A percentile compares a stretch with the other conserved stretches of the same genome.
phyloP scores from a whole-genome alignment of 1,284 basidiomycete species.

The Megacollybia platyphylla region DNA sequence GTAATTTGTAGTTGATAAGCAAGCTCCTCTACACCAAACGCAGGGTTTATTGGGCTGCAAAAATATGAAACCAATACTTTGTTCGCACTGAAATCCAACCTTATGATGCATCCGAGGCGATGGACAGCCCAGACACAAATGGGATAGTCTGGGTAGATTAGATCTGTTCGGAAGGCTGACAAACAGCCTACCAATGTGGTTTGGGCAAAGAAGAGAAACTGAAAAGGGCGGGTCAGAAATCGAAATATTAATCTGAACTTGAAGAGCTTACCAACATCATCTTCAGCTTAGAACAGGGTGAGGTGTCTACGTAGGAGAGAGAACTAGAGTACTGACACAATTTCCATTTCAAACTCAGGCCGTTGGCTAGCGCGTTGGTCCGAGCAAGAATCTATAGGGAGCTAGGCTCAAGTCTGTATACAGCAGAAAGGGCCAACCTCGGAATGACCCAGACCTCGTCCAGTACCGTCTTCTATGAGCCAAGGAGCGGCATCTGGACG shows the following conservation, averaged over 20 bases:
- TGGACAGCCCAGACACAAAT: conserved; percentile 66
- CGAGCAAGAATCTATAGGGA: conserved; percentile 31
- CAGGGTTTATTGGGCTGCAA: conserved; percentile 47
- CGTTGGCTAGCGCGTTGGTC: conserved; percentile 50
- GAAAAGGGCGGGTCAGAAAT: conserved; percentile 2
- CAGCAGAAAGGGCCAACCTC: conserved; percentile 6
- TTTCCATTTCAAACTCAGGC: conserved; percentile 37
- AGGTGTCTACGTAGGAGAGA: background rate
- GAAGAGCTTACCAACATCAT: conserved; percentile 23
- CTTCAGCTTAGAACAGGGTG: conserved; percentile 14
- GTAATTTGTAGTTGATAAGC: conserved; percentile 46
- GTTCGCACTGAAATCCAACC: conserved; percentile 22
- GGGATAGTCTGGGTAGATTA: conserved; percentile 44
- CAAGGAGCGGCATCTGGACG: conserved; percentile 34
- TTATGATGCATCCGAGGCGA: conserved; percentile 58
- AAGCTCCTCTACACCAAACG: conserved; percentile 59
- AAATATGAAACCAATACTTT: conserved; percentile 6
- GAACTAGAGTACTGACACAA: conserved; percentile 33
- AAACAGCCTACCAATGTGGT: conserved; percentile 39
- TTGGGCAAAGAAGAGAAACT: conserved; percentile 62
- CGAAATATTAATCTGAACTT: background rate
- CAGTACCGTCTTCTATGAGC: conserved; percentile 53
- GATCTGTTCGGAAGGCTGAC: conserved; percentile 3
- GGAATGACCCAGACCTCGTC: conserved; percentile 34
- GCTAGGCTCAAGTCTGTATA: too few relatives aligned